Percentiles rank a stretch among this genome's conserved stretches.
These are phyloP conservation scores for Bipolaris oryzae DNA, from an alignment of 2,329 filamentous ascomycete species.

Conservation along the genomic window DNA sequence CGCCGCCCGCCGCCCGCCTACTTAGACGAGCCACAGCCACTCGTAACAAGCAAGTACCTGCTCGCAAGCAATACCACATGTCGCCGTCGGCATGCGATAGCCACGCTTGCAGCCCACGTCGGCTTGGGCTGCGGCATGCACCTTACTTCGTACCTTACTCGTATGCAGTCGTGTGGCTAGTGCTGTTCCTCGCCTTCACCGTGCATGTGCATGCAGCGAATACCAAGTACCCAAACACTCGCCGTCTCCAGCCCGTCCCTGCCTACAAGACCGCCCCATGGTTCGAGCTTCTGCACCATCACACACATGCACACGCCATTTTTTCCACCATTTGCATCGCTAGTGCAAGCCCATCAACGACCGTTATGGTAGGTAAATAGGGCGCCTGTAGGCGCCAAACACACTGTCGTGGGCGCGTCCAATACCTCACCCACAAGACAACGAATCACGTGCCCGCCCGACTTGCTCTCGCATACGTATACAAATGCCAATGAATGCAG, in stretches of 20 bases:
- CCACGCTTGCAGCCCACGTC: neutral
- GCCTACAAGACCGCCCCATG: conserved; percentile 32
- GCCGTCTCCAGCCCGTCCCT: conserved; percentile 25
- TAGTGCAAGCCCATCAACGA: conserved; percentile 29
- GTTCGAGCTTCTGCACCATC: conserved; percentile 27
- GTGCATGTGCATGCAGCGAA: conserved; percentile 15
- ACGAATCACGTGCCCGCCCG: conserved; percentile 55
- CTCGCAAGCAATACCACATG: neutral
- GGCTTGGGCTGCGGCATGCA: neutral
- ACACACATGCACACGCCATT: conserved; percentile 18
- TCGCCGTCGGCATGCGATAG: neutral
- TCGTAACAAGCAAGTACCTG: neutral
- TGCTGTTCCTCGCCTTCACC: conserved; percentile 6
- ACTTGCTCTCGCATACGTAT: conserved; percentile 52
- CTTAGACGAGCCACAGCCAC: neutral
- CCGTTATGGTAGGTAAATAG: conserved; percentile 29
- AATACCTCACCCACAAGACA: conserved; percentile 24
- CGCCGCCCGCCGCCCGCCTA: too few species aligned
- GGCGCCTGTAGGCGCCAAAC: neutral
- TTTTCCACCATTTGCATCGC: conserved; percentile 23
- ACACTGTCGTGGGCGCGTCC: neutral
- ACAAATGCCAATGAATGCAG: conserved; percentile 48
- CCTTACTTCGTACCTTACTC: too few species aligned
- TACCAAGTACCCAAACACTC: conserved; percentile 20
- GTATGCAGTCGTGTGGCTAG: conserved; percentile 17